Conservation (phyloP, 345 rosid species). For the Boechera divaricarpa region DNA sequence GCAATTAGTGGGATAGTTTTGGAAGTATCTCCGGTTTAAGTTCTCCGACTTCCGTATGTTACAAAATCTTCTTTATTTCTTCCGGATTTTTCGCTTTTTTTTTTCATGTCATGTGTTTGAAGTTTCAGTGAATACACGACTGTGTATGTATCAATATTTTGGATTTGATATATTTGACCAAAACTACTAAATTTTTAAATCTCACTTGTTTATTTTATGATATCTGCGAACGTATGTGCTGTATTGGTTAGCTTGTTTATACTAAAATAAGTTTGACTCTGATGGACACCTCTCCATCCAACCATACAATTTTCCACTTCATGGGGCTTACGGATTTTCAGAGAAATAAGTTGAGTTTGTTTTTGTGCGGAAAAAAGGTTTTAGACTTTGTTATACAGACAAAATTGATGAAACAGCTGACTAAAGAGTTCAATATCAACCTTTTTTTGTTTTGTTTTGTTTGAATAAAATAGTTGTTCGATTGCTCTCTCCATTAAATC, state of each 20-base stretch:
- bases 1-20: slow-evolving; percentile 38
- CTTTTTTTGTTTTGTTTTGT: too few species aligned
- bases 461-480: neutral
- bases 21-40: slow-evolving; percentile 34
- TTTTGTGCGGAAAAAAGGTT: neutral
- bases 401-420: neutral
- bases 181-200: neutral
- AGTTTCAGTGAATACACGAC: slow-evolving; percentile 27
- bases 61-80: slow-evolving; percentile 23
- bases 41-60: slow-evolving; percentile 28
- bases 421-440: neutral
- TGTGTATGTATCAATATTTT: neutral
- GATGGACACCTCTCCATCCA: neutral
- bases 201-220: neutral
- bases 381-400: neutral
- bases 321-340: neutral
- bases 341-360: neutral
- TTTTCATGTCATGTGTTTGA: slow-evolving; percentile 39
- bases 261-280: slow-evolving; percentile 3
- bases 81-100: slow-evolving; percentile 17
- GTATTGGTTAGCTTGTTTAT: neutral
- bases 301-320: neutral
- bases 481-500: neutral
- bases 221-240: neutral
- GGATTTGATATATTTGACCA: slow-evolving; percentile 4